Evolutionary conservation across 768 basidiomycete species (phyloP).

Genomic region (Brasilioporus rufonigricans): DNA sequence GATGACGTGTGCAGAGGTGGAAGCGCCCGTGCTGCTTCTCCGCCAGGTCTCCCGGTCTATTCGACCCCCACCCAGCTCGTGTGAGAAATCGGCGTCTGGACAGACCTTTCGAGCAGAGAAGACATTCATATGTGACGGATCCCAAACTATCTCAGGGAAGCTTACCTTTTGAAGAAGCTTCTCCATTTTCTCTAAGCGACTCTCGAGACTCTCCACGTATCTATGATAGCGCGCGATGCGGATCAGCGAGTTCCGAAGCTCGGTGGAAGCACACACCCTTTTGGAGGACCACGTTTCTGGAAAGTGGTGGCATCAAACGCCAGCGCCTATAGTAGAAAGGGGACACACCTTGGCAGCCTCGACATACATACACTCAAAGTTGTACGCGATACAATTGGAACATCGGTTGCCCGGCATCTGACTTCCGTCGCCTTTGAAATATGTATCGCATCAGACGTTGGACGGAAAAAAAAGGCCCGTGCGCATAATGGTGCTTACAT

Average conservation of each 20-base stretch:
- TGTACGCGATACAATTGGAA: conserved; percentile 51
- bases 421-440: conserved; percentile 63
- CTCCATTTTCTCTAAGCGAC: conserved; percentile 63
- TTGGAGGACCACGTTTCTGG: conserved; percentile 42
- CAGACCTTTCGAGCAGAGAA: conserved; percentile 46
- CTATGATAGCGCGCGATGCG: conserved; percentile 29
- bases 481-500: conserved; percentile 18
- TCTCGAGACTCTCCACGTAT: conserved; percentile 63
- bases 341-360: conserved; percentile 50
- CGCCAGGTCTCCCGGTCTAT: conserved; percentile 41
- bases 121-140: background rate
- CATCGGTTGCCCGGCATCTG: conserved; percentile 53
- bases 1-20: conserved; percentile 13
- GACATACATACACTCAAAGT: conserved; percentile 52
- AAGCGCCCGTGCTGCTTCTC: conserved; percentile 11
- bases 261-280: conserved; percentile 25
- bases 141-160: background rate
- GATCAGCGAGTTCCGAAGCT: background rate
- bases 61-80: conserved; percentile 47
- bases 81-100: conserved; percentile 60
- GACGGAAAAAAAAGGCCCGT: background rate
- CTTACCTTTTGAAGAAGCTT: conserved; percentile 51
- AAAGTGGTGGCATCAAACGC: background rate
- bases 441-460: background rate
- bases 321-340: background rate